A percentile compares a stretch with the other conserved stretches of the same genome.
Evolutionary conservation across 2,329 filamentous ascomycete species (phyloP).

Genomic region (Acrocalymma vagum): DNA sequence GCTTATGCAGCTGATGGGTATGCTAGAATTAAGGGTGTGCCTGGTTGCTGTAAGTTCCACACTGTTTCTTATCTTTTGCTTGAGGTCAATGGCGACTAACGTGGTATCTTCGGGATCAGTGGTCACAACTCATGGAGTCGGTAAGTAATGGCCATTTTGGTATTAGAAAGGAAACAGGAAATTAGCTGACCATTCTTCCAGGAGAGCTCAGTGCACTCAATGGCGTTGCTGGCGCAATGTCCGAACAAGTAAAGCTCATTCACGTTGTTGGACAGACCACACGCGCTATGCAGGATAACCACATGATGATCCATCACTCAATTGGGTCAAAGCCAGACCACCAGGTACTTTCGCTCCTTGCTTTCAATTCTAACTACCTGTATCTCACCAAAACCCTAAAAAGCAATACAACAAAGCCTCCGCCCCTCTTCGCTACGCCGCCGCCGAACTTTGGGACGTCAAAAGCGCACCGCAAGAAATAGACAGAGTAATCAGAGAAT

Average conservation of each 20-base stretch:
- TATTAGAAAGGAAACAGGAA: too few species aligned
- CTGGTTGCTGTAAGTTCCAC: conserved; percentile 41
- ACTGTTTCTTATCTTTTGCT: neutral
- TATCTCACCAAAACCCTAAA: neutral
- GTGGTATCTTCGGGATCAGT: conserved; percentile 40
- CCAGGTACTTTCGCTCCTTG: conserved; percentile 20
- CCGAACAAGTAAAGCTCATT: conserved; percentile 54
- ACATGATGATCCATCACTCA: conserved; percentile 57
- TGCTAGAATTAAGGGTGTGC: conserved; percentile 61
- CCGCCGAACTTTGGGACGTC: conserved; percentile 51
- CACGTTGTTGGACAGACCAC: conserved; percentile 57
- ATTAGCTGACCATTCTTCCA: conserved; percentile 5
- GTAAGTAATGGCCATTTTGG: too few species aligned
- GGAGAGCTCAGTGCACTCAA: conserved; percentile 56
- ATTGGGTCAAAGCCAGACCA: conserved; percentile 54
- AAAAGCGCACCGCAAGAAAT: conserved; percentile 52
- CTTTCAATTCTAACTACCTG: neutral
- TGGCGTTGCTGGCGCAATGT: conserved; percentile 53
- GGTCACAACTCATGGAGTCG: conserved; percentile 69
- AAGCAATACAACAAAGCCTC: conserved; percentile 52
- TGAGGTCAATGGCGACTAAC: too few species aligned
- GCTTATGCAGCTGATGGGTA: conserved; percentile 68
- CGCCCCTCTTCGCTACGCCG: conserved; percentile 45
- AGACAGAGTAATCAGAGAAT: conserved; percentile 54
- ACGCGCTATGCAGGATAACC: conserved; percentile 49